Percentiles rank a stretch among this genome's conserved stretches.
Conservation (phyloP, 1,284 basidiomycete species). For the Sanghuangporus baumii region DNA sequence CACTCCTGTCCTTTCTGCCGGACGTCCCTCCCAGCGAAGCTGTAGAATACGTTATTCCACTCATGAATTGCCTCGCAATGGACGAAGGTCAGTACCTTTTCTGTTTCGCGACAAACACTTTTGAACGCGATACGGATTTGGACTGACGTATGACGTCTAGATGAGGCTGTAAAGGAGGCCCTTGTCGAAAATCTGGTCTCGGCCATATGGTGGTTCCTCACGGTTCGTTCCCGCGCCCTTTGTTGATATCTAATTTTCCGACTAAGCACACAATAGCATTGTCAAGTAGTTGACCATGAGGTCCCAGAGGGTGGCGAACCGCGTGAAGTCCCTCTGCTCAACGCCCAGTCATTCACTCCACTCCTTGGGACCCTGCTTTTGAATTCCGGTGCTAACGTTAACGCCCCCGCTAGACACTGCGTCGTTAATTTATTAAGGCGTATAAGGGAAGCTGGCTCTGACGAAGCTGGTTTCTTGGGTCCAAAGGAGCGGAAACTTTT, state of each 20-base stretch:
- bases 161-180: constrained; percentile 89
- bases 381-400: constrained; percentile 71
- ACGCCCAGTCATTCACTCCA: constrained; percentile 86
- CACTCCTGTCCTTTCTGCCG: constrained; percentile 68
- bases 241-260: constrained; percentile 18
- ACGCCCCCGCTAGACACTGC: constrained; percentile 68
- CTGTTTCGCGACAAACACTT: background rate
- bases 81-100: constrained; percentile 64
- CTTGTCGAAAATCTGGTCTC: constrained; percentile 78
- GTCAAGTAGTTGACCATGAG: constrained; percentile 19
- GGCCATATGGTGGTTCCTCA: constrained; percentile 94
- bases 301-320: constrained; percentile 23
- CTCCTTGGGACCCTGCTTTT: constrained; percentile 86
- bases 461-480: constrained; percentile 45
- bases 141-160: constrained; percentile 34
- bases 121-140: background rate
- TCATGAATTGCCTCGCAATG: constrained; percentile 82
- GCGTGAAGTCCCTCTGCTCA: constrained; percentile 42
- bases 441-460: constrained; percentile 47
- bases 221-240: constrained; percentile 39
- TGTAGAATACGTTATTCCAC: constrained; percentile 89
- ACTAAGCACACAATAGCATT: constrained; percentile 16
- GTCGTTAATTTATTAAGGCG: constrained; percentile 76
- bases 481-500: constrained; percentile 55
- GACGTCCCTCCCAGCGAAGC: constrained; percentile 84